Evolutionary conservation across 495 filamentous ascomycete species (phyloP).

Genomic region (Aspergillus wentii): DNA sequence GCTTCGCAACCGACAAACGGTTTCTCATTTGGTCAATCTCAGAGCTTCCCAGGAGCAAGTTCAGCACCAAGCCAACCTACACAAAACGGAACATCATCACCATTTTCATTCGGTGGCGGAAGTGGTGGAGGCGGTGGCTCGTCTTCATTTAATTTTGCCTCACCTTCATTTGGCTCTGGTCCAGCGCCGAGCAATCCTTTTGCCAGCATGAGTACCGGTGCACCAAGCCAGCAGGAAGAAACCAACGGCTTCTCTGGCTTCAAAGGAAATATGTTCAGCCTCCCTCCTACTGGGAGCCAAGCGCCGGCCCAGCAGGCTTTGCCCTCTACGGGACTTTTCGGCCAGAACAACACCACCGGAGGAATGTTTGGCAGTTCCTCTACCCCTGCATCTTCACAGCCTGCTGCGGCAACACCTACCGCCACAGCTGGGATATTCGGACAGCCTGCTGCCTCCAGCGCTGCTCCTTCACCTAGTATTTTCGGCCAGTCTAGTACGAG

Average conservation of each 20-base stretch:
- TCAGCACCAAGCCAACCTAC: conserved; percentile 19
- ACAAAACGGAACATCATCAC: conserved; percentile 22
- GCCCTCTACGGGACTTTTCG: conserved; percentile 20
- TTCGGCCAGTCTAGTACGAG: conserved; percentile 18
- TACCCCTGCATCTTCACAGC: too few relatives aligned
- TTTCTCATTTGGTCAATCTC: conserved; percentile 43
- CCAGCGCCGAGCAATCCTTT: conserved; percentile 38
- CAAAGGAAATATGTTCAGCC: conserved; percentile 30
- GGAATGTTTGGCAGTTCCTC: too few relatives aligned
- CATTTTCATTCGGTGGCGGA: conserved; percentile 36
- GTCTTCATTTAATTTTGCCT: conserved; percentile 35
- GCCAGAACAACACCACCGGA: conserved; percentile 8
- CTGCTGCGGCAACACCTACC: conserved; percentile 5
- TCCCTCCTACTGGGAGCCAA: conserved; percentile 15
- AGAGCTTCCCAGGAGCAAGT: conserved; percentile 40
- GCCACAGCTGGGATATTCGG: conserved; percentile 15
- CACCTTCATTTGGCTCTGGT: conserved; percentile 19
- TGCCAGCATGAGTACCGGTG: conserved; percentile 19
- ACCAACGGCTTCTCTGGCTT: conserved; percentile 21
- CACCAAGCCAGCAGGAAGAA: conserved; percentile 13
- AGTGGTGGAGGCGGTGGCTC: conserved; percentile 10
- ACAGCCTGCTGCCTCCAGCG: conserved; percentile 13
- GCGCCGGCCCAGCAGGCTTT: conserved; percentile 15
- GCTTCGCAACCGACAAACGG: conserved; percentile 25
- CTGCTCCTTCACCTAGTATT: conserved; percentile 14